Evolutionary conservation across 345 rosid species (phyloP).

Genomic region (Pistacia integerrima): DNA sequence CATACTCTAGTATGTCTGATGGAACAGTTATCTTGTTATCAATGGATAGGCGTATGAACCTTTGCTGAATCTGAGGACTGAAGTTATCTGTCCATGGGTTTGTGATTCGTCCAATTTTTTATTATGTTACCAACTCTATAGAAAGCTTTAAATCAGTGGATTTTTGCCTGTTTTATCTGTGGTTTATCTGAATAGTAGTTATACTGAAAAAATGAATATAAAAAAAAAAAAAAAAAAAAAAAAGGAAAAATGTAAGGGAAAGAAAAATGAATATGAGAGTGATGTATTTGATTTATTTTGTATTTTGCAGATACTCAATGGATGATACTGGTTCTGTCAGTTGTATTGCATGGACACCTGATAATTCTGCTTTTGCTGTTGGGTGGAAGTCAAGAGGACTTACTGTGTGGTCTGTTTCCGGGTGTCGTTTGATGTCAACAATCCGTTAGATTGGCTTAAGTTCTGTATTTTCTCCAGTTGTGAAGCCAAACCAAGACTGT

Average conservation of each 20-base stretch:
- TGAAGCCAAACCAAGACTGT: constrained; percentile 72
- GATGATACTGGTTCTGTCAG: constrained; percentile 97
- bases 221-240: no score
- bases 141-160: background rate
- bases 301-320: constrained; percentile 70
- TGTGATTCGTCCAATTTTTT: background rate
- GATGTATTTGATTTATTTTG: constrained; percentile 7
- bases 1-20: no score
- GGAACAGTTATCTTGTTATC: background rate
- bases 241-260: no score
- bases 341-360: constrained; percentile 96
- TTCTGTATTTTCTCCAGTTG: constrained; percentile 77
- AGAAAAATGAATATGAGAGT: background rate
- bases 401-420: constrained; percentile 97
- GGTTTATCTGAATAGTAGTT: no score
- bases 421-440: constrained; percentile 98
- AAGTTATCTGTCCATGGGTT: background rate
- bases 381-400: constrained; percentile 99
- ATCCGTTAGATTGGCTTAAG: constrained; percentile 87
- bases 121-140: no score
- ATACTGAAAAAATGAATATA: no score
- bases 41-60: background rate
- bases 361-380: constrained; percentile 97
- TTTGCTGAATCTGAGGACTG: background rate
- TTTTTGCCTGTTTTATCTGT: background rate